Percentiles rank a stretch among this genome's conserved stretches.
Conservation (phyloP, 345 rosid species). For the Punica granatum region DNA sequence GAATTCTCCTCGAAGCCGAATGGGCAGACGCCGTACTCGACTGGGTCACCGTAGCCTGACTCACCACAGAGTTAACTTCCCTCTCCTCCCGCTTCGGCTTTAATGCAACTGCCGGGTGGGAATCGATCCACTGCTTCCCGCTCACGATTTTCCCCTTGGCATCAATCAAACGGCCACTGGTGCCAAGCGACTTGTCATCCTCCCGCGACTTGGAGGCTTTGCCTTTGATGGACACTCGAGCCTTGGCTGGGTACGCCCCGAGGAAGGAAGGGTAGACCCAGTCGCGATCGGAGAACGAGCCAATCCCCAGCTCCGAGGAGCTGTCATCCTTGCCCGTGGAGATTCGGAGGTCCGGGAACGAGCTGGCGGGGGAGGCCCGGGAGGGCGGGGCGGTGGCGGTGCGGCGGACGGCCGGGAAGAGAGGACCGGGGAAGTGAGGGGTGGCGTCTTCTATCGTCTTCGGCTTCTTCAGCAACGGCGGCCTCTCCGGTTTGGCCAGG, state of each 20-base stretch:
- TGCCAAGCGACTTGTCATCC: constrained; percentile 1
- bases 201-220: constrained; percentile 13
- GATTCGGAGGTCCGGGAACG: constrained; percentile 29
- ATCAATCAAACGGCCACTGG: constrained; percentile 7
- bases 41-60: background rate
- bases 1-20: constrained; percentile 24
- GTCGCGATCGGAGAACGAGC: constrained; percentile 36
- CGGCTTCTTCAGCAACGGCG: constrained; percentile 47
- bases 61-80: constrained; percentile 13
- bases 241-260: constrained; percentile 41
- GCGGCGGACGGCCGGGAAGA: constrained; percentile 51
- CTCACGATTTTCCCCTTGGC: constrained; percentile 20
- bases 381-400: constrained; percentile 19
- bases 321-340: constrained; percentile 15
- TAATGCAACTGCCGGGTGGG: background rate
- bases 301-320: constrained; percentile 2
- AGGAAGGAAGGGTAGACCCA: constrained; percentile 61
- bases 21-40: constrained; percentile 23
- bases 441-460: constrained; percentile 28
- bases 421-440: constrained; percentile 54
- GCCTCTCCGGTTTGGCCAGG: constrained; percentile 33
- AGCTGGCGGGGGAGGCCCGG: background rate
- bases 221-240: constrained; percentile 30
- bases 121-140: constrained; percentile 18
- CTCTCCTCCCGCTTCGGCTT: constrained; percentile 19